phyloP scores from a whole-genome alignment of 345 rosid genomes.

The Capsella bursapastoris region DNA sequence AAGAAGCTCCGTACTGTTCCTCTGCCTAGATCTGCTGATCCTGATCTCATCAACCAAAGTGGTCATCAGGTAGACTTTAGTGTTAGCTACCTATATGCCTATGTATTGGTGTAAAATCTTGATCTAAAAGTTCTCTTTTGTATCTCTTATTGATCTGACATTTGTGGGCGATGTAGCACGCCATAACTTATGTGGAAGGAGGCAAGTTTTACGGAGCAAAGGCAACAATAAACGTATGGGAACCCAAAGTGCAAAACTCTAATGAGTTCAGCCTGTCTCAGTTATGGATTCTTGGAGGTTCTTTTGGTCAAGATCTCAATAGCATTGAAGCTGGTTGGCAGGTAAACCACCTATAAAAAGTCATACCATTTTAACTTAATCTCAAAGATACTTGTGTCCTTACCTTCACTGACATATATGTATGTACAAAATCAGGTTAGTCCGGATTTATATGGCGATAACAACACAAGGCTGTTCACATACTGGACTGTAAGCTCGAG shows the following conservation, averaged over 20 bases:
- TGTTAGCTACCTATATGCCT: background rate
- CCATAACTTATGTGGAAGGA: conserved; percentile 69
- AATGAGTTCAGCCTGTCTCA: conserved; percentile 80
- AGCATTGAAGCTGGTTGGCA: conserved; percentile 86
- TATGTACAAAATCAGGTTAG: conserved; percentile 53
- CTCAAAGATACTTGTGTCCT: background rate
- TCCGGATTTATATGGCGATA: conserved; percentile 76
- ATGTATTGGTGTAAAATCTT: conserved; percentile 11
- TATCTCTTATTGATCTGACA: conserved; percentile 16
- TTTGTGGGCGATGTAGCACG: conserved; percentile 52
- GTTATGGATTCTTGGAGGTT: conserved; percentile 74
- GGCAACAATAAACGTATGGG: conserved; percentile 76
- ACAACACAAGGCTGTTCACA: conserved; percentile 75
- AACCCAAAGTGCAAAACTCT: conserved; percentile 65
- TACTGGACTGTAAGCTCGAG: conserved; percentile 72
- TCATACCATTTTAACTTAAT: background rate
- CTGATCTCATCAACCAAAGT: conserved; percentile 55
- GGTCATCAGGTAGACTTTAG: conserved; percentile 52
- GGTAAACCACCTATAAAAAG: conserved; percentile 36
- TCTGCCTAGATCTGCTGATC: conserved; percentile 60
- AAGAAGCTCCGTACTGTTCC: conserved; percentile 62
- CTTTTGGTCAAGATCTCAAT: conserved; percentile 75
- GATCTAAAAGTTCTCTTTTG: background rate
- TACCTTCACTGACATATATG: conserved; percentile 10
- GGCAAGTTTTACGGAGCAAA: conserved; percentile 72